phyloP scores from a whole-genome alignment of 345 rosid genomes.

The Populus ilicifolia region DNA sequence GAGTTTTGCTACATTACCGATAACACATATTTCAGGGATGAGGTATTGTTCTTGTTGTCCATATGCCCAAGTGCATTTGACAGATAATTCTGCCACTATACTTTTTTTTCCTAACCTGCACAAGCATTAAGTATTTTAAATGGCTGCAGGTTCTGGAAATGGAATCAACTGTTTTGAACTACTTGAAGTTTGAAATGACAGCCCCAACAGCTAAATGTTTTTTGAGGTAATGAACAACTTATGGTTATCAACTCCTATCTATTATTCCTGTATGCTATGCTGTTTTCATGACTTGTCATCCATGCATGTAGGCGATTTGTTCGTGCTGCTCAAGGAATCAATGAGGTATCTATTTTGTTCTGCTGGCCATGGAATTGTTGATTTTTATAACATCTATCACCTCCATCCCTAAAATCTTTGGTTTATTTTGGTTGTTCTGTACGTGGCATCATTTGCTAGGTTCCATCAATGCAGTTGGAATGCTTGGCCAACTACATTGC shows the following conservation, averaged over 20 bases:
- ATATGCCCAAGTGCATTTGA: background rate
- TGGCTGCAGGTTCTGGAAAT: conserved; percentile 68
- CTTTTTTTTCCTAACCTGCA: background rate
- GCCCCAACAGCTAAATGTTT: conserved; percentile 89
- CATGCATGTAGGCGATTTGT: conserved; percentile 63
- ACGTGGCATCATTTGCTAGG: conserved; percentile 29
- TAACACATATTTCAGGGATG: conserved; percentile 79
- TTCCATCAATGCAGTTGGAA: conserved; percentile 65
- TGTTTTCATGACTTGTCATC: conserved; percentile 11
- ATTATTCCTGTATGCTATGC: background rate
- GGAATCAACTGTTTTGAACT: conserved; percentile 81
- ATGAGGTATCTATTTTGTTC: conserved; percentile 50
- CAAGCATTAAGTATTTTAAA: background rate
- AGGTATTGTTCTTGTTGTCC: conserved; percentile 38
- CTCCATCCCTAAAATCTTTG: background rate
- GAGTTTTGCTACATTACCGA: conserved; percentile 94
- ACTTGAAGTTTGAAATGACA: conserved; percentile 87
- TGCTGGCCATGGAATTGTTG: background rate
- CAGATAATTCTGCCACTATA: conserved; percentile 4
- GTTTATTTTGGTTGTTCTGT: background rate
- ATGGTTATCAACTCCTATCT: background rate
- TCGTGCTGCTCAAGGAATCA: conserved; percentile 74
- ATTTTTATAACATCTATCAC: background rate
- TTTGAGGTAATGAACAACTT: conserved; percentile 48
- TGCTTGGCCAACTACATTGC: conserved; percentile 74